These are phyloP conservation scores for Botryotinia calthae DNA, from an alignment of 2,329 filamentous ascomycete genomes.

Conservation along the genomic window DNA sequence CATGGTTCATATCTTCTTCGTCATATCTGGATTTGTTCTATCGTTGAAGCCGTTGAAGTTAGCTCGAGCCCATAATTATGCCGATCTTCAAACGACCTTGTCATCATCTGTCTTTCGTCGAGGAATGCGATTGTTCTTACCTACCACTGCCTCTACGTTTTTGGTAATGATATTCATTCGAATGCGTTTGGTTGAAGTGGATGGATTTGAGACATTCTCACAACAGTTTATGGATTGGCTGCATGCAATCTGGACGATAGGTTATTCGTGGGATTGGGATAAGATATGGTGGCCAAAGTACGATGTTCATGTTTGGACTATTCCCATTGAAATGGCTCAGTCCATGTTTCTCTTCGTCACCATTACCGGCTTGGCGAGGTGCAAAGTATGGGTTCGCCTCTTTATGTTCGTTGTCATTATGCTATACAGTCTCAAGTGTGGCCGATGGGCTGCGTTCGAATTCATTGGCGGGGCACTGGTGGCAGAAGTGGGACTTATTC, in stretches of 20 bases:
- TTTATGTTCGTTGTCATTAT: constrained; percentile 29
- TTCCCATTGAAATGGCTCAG: constrained; percentile 37
- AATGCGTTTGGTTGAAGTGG: not conserved
- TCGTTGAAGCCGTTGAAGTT: constrained; percentile 46
- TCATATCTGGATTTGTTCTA: constrained; percentile 51
- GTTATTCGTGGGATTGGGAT: constrained; percentile 21
- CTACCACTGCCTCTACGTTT: constrained; percentile 29
- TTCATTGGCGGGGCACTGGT: constrained; percentile 49
- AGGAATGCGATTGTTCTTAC: constrained; percentile 48
- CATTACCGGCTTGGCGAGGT: constrained; percentile 33
- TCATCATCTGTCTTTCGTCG: constrained; percentile 49
- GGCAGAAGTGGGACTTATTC: constrained; percentile 45
- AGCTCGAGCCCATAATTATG: constrained; percentile 42
- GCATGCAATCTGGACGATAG: constrained; percentile 17
- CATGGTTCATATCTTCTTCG: constrained; percentile 53
- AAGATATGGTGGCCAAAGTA: constrained; percentile 17
- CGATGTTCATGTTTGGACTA: constrained; percentile 33
- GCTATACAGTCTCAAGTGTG: constrained; percentile 33
- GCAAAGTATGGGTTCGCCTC: constrained; percentile 30
- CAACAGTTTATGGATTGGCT: constrained; percentile 17
- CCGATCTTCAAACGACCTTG: constrained; percentile 42
- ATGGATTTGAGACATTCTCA: not conserved
- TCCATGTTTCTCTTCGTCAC: constrained; percentile 35
- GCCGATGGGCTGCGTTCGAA: constrained; percentile 39
- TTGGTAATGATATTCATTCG: constrained; percentile 17